Evolutionary conservation across 768 basidiomycete genomes (phyloP).

Genomic region (Gymnopilus junonius): DNA sequence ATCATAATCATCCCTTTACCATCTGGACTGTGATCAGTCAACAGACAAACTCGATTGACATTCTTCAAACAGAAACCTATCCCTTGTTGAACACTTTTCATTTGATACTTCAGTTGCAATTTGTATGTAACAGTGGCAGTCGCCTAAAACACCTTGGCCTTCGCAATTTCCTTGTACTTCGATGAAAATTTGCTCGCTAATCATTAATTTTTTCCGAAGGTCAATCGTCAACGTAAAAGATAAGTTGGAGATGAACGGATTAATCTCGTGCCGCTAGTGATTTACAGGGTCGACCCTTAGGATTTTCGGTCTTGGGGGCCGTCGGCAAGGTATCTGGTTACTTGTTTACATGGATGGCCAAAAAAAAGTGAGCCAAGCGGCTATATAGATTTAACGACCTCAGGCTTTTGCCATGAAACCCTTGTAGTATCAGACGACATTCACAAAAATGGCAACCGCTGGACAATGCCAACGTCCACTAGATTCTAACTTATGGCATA

Average conservation of each 20-base stretch:
- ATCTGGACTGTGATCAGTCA: not conserved
- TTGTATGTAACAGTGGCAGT: not conserved
- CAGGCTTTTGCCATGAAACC: not conserved
- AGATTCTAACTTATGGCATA: too few species aligned
- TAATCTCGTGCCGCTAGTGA: not conserved
- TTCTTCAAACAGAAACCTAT: not conserved
- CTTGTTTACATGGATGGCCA: not conserved
- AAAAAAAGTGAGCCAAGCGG: not conserved
- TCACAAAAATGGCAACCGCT: not conserved
- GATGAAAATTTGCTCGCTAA: not conserved
- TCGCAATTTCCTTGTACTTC: not conserved
- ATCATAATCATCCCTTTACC: not conserved
- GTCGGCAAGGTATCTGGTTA: not conserved
- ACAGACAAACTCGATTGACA: not conserved
- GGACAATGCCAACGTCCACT: not conserved
- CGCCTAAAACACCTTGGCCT: not conserved
- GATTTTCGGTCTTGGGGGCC: not conserved
- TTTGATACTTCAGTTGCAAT: not conserved
- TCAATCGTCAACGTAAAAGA: not conserved
- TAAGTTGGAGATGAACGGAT: conserved; percentile 1
- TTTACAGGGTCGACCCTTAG: not conserved
- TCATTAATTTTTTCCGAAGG: not conserved
- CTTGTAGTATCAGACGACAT: not conserved
- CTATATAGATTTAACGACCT: not conserved
- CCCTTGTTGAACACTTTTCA: not conserved